Percentiles rank a stretch among this genome's conserved stretches.
phyloP scores from a whole-genome alignment of 2,329 filamentous ascomycete genomes.

The Stagonosporopsis rhizophila region DNA sequence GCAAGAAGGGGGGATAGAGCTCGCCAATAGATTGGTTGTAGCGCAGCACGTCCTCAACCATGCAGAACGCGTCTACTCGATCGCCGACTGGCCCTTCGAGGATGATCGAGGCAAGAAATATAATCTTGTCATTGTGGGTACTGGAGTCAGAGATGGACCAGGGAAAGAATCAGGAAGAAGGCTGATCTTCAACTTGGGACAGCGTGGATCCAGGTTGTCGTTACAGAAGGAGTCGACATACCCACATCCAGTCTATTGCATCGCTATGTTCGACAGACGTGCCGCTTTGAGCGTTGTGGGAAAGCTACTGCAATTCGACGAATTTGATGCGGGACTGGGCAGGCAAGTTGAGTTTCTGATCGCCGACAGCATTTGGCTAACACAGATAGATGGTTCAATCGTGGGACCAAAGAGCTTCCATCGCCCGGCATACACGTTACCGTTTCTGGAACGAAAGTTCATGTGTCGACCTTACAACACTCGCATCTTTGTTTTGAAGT shows the following conservation, averaged over 20 bases:
- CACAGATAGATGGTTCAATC: constrained; percentile 49
- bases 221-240: constrained; percentile 51
- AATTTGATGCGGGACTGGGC: constrained; percentile 34
- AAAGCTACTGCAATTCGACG: constrained; percentile 36
- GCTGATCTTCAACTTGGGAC: constrained; percentile 39
- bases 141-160: constrained; percentile 37
- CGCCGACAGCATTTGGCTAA: background rate
- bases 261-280: constrained; percentile 36
- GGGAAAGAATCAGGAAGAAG: constrained; percentile 38
- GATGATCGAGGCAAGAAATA: constrained; percentile 64
- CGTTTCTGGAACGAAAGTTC: constrained; percentile 55
- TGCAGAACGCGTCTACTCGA: constrained; percentile 65
- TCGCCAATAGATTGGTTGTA: constrained; percentile 51
- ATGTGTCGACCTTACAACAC: constrained; percentile 62
- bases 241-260: constrained; percentile 41
- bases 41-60: constrained; percentile 64
- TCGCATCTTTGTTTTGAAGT: constrained; percentile 60
- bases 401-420: constrained; percentile 51
- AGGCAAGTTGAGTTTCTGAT: constrained; percentile 19
- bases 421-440: constrained; percentile 61
- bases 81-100: constrained; percentile 70
- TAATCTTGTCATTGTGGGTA: constrained; percentile 68
- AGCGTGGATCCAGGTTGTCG: constrained; percentile 58
- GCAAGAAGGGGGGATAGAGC: constrained; percentile 24
- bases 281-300: constrained; percentile 38